Base-by-base conservation (phyloP, 805 yeast species). In the Zygosaccharomyces siamensis region DNA sequence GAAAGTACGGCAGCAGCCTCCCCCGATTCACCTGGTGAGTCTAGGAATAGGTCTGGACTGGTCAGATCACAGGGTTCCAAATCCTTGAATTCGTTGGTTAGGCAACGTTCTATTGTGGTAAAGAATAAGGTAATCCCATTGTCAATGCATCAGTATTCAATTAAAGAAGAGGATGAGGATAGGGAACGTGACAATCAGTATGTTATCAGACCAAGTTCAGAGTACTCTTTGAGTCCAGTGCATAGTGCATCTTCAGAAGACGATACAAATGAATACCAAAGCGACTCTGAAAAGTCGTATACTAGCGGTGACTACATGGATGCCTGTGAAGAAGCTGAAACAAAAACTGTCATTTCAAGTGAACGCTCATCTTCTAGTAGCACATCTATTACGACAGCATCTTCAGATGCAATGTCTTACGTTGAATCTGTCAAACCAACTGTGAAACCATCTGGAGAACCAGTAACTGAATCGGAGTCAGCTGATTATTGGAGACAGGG, bases 21-120 rank as follows among this genome's bases (percentile, higher is more conserved):
- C 5, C 43, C 43, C 16, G 16, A 12, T 14, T 16, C 18, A 16
- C 32, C 45, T 16, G 37, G 21, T 27, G 27, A 24, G 16, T 44
- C 44, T n/a, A 39, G 43, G 8, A 30, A 35, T 39, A 45, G 30
- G 32, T 20, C 53, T 11, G 49, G 49, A 20, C 31, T 64, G 12
- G 60, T 58, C 7, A 61, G 67, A 50, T 64, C 69, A 20, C 44
- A 47, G n/a, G 64, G 61, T 8, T 54, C 61, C 3, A 39, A 43
- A 24, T 56, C 66, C 6, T 50, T 64, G 39, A 63, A 53, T 43
- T 53, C 63, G 7, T 44, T 64, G 5, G 59, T 59, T 4, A 60
- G 69, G 50, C 67, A 65, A 49, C 69, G 66, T 7, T 65, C 69
- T 1, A 64, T 65, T 21, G 70, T 65, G 12, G 68, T 66, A 18